Percentiles rank a stretch among this genome's conserved stretches.
Evolutionary conservation across 805 yeast species (phyloP).

Genomic region (Cyberlindnera xylosilytica): DNA sequence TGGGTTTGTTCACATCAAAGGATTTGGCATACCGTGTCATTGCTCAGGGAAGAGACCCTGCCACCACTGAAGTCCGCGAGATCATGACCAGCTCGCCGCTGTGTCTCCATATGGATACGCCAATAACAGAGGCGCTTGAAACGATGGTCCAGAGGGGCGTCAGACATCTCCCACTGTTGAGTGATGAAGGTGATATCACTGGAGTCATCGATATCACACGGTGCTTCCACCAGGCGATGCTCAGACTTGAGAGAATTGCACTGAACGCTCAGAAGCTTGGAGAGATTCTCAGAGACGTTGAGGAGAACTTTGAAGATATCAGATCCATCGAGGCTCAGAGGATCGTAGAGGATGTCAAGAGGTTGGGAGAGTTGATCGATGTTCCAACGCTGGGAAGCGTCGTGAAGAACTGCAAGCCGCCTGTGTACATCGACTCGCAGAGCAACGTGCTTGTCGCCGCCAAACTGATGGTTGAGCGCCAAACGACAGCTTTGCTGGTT

Average conservation of each 20-base stretch:
- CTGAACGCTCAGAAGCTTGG: constrained; percentile 34
- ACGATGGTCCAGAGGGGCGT: constrained; percentile 40
- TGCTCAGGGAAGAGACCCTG: constrained; percentile 30
- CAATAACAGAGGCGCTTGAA: constrained; percentile 40
- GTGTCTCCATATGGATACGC: constrained; percentile 34
- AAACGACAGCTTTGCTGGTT: constrained; percentile 40
- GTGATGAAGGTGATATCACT: constrained; percentile 34
- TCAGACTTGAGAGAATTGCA: constrained; percentile 39
- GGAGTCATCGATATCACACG: constrained; percentile 45
- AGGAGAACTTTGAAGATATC: constrained; percentile 27
- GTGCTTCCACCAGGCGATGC: constrained; percentile 46
- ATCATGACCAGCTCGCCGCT: constrained; percentile 41
- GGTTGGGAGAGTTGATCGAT: constrained; percentile 37
- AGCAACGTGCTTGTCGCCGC: constrained; percentile 39
- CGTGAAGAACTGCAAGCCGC: constrained; percentile 20
- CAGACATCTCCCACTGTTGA: constrained; percentile 41
- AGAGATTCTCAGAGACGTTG: constrained; percentile 29
- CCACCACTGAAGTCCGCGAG: constrained; percentile 29
- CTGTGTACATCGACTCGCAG: constrained; percentile 36
- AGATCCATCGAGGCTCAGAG: constrained; percentile 23
- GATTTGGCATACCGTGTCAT: constrained; percentile 44
- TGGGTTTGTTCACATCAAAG: constrained; percentile 44
- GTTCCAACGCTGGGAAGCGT: constrained; percentile 37
- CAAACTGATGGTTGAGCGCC: constrained; percentile 34
- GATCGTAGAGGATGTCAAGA: constrained; percentile 33